Evolutionary conservation across 768 basidiomycete genomes (phyloP).

Genomic region (Trametes gibbosa): DNA sequence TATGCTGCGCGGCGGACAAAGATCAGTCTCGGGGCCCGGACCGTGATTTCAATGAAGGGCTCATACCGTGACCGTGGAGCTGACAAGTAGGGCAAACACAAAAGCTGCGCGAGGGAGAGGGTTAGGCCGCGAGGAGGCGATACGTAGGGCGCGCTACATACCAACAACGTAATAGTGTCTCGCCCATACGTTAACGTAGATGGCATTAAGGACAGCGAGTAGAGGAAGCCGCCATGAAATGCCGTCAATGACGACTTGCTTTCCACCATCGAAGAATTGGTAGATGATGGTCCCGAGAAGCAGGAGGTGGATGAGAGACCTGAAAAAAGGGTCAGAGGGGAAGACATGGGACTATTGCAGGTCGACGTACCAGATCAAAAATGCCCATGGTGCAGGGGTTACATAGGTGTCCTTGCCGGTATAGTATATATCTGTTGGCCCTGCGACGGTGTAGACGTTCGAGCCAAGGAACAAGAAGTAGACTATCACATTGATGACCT

Average conservation of each 20-base stretch:
- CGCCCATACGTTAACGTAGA: constrained; percentile 90
- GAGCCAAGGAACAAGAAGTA: constrained; percentile 88
- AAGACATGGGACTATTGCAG: not conserved
- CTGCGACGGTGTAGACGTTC: constrained; percentile 83
- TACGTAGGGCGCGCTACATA: constrained; percentile 27
- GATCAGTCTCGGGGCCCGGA: constrained; percentile 17
- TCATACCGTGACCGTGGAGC: constrained; percentile 56
- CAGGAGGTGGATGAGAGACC: constrained; percentile 87
- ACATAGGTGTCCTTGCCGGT: constrained; percentile 84
- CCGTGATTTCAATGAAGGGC: not conserved
- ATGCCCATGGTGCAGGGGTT: constrained; percentile 92
- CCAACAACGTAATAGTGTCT: constrained; percentile 66
- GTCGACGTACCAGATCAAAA: constrained; percentile 73
- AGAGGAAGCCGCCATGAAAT: constrained; percentile 91
- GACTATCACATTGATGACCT: constrained; percentile 78
- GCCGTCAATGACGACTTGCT: constrained; percentile 78
- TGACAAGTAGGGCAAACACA: constrained; percentile 84
- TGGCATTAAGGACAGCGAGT: constrained; percentile 80
- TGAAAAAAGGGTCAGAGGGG: constrained; percentile 28
- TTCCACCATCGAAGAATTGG: constrained; percentile 79
- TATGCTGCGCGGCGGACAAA: constrained; percentile 55
- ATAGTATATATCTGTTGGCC: constrained; percentile 69
- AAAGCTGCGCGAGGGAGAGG: constrained; percentile 55
- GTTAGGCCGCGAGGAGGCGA: constrained; percentile 11
- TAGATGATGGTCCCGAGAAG: constrained; percentile 90